These are phyloP conservation scores for Aegilops sharonensis DNA, from an alignment of 176 grass and related monocot species.

Conservation along the genomic window DNA sequence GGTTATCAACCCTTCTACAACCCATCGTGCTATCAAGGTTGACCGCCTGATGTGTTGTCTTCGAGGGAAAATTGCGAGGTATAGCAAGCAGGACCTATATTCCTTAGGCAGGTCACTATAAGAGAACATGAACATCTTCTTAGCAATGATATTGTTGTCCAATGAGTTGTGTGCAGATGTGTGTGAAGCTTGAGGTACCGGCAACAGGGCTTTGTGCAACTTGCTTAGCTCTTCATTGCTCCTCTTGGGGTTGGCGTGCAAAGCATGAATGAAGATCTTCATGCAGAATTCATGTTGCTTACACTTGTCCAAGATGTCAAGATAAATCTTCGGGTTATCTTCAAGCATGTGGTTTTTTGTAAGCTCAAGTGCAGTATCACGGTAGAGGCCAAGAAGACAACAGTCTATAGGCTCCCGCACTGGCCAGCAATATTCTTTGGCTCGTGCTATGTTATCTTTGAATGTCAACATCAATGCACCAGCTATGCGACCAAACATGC, in stretches of 20 bases:
- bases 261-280: background rate
- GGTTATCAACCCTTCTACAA: too few relatives aligned
- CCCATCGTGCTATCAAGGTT: too few relatives aligned
- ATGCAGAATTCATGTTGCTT: background rate
- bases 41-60: too few relatives aligned
- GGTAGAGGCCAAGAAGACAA: background rate
- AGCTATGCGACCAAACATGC: background rate
- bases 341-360: background rate
- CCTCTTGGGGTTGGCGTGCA: background rate
- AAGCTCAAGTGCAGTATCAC: background rate
- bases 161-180: too few relatives aligned
- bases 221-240: background rate
- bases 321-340: background rate
- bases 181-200: too few relatives aligned
- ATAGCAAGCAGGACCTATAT: too few relatives aligned
- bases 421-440: background rate
- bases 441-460: background rate
- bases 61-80: too few relatives aligned
- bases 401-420: background rate
- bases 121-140: too few relatives aligned
- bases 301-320: background rate
- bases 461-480: background rate
- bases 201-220: background rate
- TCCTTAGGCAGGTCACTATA: too few relatives aligned
- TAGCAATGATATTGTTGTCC: too few relatives aligned